Percentiles rank a stretch among this genome's conserved stretches.
phyloP scores from a whole-genome alignment of 2,329 filamentous ascomycete genomes.

The Penicillium carneum region DNA sequence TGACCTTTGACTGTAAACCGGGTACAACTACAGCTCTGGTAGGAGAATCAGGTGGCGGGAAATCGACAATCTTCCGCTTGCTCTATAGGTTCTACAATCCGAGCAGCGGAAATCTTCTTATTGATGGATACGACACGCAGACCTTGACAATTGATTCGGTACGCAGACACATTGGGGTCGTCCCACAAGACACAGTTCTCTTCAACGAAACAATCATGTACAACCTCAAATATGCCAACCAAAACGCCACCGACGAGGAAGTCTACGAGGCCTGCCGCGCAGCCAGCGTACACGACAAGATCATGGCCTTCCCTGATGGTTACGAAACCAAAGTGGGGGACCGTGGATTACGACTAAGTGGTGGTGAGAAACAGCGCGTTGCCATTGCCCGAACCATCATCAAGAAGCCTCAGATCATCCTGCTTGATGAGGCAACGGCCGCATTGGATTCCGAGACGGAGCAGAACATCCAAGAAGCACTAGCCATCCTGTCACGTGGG shows the following conservation, averaged over 20 bases:
- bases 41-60: constrained; percentile 86
- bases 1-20: constrained; percentile 60
- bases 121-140: constrained; percentile 79
- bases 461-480: constrained; percentile 73
- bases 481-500: not conserved
- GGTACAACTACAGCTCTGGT: constrained; percentile 68
- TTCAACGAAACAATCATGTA: constrained; percentile 88
- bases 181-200: constrained; percentile 84
- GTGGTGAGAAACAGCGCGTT: constrained; percentile 60
- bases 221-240: constrained; percentile 80
- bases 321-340: constrained; percentile 88
- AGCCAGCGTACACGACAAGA: constrained; percentile 87
- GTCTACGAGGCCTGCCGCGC: constrained; percentile 57
- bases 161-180: constrained; percentile 80
- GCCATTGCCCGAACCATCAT: constrained; percentile 88
- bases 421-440: constrained; percentile 87
- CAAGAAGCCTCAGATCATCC: constrained; percentile 84
- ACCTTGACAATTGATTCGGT: constrained; percentile 83
- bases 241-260: constrained; percentile 60
- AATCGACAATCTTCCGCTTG: constrained; percentile 47
- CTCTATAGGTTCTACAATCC: constrained; percentile 51
- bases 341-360: constrained; percentile 61
- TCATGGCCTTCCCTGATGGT: constrained; percentile 80
- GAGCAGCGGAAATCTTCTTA: constrained; percentile 60
- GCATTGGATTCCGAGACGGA: constrained; percentile 87